Base-by-base conservation (phyloP, 179 eudicot genomes). In the Silene coronaria region DNA sequence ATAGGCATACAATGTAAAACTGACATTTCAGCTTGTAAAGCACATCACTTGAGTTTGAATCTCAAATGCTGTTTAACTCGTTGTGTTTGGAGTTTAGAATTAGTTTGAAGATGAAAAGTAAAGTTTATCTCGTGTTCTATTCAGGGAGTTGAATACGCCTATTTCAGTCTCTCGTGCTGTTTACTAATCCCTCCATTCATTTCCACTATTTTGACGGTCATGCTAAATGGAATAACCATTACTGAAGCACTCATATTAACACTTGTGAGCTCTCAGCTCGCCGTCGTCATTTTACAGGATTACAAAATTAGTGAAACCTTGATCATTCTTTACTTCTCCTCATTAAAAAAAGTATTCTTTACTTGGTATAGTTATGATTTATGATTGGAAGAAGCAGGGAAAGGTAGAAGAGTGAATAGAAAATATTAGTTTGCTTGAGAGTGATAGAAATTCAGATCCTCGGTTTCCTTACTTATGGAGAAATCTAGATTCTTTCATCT, bases 401-500 rank as follows among this genome's bases (percentile, higher is more conserved):
- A 27, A 27, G 17, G 34, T 12, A 27, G 17, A 66, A 67, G 16
- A 6, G 6, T 36, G 71, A 67, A 67, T 67, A 36, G 12, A 36
- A 30, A 67, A n/a, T n/a, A 34, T 67, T 36, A 67, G 53, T 67
- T 67, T 36, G 71, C 71, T 67, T 67, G 71, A 67, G 51, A 67
- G 26, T 36, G 13, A 19, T 8, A 58, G 3, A 65, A 17, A 28
- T 5, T 65, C 19, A 30, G 42, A 65, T 30, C 21, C 48, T 67
- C 36, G 8, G 45, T 22, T 65, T 28, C 69, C 51, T 38, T 34
- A 66, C 34, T 30, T 13, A 12, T 67, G 11, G 14, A 67, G 6
- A 36, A 67, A 7, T 8, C 53, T 36, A 67, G 26, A 27, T 36
- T 67, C 5, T 67, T 67, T 67, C 23, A 1, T 67, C 6, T 36